Evolutionary conservation across 495 filamentous ascomycete species (phyloP).

Genomic region (Aspergillus affinis): DNA sequence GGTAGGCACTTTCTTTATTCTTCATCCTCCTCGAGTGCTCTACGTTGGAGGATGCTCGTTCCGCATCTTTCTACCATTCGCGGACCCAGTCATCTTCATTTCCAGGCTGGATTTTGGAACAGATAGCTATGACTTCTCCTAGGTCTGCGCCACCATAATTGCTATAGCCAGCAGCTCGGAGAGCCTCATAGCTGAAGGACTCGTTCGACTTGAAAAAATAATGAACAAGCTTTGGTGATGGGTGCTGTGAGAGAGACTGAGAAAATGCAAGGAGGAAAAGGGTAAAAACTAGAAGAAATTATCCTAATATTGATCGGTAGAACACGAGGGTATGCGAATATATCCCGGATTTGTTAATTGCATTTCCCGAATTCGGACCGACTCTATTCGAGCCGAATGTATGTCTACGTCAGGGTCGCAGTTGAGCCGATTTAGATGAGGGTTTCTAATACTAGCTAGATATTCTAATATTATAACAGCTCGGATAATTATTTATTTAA

Average conservation of each 20-base stretch:
- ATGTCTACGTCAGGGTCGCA: no score
- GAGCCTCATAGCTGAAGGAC: not conserved
- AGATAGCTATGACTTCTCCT: constrained; percentile 35
- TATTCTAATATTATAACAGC: no score
- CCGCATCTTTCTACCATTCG: constrained; percentile 34
- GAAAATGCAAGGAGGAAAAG: no score
- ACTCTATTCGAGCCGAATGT: no score
- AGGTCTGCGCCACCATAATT: constrained; percentile 36
- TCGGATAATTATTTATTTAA: no score
- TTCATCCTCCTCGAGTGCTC: not conserved
- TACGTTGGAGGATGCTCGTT: constrained; percentile 13
- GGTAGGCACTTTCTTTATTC: constrained; percentile 31
- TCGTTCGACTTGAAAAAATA: constrained; percentile 13
- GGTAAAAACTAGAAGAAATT: no score
- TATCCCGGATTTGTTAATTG: no score
- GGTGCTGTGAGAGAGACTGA: not conserved
- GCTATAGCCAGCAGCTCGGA: constrained; percentile 25
- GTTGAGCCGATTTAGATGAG: no score
- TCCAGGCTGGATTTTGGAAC: constrained; percentile 31
- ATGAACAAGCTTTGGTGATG: constrained; percentile 9
- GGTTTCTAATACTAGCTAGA: no score
- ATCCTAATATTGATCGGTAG: no score
- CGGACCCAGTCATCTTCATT: constrained; percentile 33
- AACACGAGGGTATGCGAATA: no score
- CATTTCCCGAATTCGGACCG: no score